These are phyloP conservation scores for Periglandula ipomoeae DNA, from an alignment of 2,329 filamentous ascomycete species.

Conservation along the genomic window DNA sequence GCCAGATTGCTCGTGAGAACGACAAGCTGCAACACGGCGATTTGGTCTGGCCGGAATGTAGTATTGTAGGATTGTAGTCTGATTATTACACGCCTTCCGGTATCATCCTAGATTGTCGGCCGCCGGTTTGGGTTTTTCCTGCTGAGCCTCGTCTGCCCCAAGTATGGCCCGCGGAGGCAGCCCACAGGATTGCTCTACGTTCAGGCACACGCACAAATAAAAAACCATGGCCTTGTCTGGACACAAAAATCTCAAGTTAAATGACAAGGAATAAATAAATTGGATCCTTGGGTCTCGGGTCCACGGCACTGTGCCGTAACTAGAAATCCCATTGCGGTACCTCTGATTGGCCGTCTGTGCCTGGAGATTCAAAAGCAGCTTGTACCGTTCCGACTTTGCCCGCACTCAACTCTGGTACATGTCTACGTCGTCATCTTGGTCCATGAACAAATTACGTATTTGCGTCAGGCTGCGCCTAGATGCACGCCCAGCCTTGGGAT, in stretches of 20 bases:
- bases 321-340: neutral
- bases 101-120: neutral
- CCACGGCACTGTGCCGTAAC: conserved; percentile 9
- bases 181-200: neutral
- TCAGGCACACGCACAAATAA: neutral
- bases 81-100: neutral
- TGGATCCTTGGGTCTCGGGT: conserved; percentile 10
- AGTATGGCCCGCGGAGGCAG: neutral
- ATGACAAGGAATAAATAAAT: neutral
- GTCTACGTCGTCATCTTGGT: neutral
- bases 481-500: too few species aligned
- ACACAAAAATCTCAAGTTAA: neutral
- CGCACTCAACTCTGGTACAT: neutral
- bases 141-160: neutral
- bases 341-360: neutral
- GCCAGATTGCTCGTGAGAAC: too few species aligned
- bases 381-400: conserved; percentile 13
- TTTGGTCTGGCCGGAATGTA: too few species aligned
- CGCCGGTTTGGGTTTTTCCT: too few species aligned
- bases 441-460: neutral
- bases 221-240: neutral
- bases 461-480: too few species aligned
- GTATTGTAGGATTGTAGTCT: too few species aligned
- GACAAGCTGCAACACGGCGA: too few species aligned
- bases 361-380: neutral